Evolutionary conservation across 768 basidiomycete species (phyloP), one percentile per base, ranked within the genome.

Genomic region (Lactarius sanguifluus): DNA sequence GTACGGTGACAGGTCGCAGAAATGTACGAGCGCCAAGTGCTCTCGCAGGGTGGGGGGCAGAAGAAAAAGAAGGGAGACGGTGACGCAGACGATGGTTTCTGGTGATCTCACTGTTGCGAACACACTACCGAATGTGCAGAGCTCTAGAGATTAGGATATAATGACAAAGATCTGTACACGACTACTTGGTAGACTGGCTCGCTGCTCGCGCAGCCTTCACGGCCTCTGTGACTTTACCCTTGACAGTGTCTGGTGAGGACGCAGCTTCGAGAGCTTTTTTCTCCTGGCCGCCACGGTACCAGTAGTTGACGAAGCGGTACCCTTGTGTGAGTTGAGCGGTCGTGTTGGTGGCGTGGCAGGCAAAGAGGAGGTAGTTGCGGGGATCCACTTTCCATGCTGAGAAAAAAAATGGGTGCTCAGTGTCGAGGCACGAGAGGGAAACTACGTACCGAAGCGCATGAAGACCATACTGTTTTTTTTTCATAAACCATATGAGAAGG

Each of bases 371-470:
- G 80, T 98, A 97, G 77, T 98, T 98, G 71, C 96, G 88, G 9
- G 96, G 96, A 71, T 95, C 88, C 50, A 98, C 96, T 67, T 86
- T 85, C 96, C 96, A 98, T 64, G 96, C 96, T 95, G 70, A 13
- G 4, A 57, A 54, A 20, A 54, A 20, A 23, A 61, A 74, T 50
- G 50, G 59, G 15, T 15, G 9, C 58, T 25, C 41, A 5, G n/a
- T 28, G 25, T 47, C 18, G 4, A 38, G 45, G 15, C 32, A 40
- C 32, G 15, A 59, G 5, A 40, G 32, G 23, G 12, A 52, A 25
- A 58, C 12, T 47, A 72, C 73, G 54, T 71, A 94, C 94, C 94
- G 72, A 96, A 96, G 20, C 96, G 92, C 90, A 95, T 96, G 81
- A 98, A 98, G 68, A 97, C 93, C 76, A 82, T 72, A 5, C 85